phyloP scores from a whole-genome alignment of 129 eudicot species.

The Chrysanthemum seticuspe region DNA sequence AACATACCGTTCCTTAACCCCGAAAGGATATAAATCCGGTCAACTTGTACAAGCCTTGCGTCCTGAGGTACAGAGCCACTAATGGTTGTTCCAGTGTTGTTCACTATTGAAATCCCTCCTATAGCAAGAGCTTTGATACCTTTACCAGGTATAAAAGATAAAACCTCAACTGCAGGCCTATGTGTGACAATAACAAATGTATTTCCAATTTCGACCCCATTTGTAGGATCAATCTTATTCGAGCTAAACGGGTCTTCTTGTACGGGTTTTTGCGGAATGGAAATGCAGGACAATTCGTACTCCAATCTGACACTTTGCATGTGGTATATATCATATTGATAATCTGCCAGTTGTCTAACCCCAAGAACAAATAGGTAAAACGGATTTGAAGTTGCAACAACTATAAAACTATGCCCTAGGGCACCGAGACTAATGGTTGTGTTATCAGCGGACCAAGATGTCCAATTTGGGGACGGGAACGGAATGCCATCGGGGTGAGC shows the following conservation, averaged over 20 bases:
- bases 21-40: conserved; percentile 67
- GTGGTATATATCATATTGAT: conserved; percentile 60
- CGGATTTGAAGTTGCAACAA: conserved; percentile 91
- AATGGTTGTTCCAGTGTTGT: conserved; percentile 66
- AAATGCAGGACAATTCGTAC: conserved; percentile 84
- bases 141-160: conserved; percentile 57
- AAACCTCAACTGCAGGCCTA: conserved; percentile 90
- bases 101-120: conserved; percentile 73
- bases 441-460: conserved; percentile 80
- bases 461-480: conserved; percentile 53
- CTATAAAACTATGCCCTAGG: conserved; percentile 58
- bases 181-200: conserved; percentile 87
- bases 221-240: conserved; percentile 23
- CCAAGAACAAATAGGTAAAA: conserved; percentile 77
- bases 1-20: conserved; percentile 99
- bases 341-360: conserved; percentile 35
- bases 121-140: conserved; percentile 66
- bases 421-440: conserved; percentile 80
- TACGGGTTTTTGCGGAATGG: conserved; percentile 53
- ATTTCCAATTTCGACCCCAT: conserved; percentile 37
- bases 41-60: conserved; percentile 84
- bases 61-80: conserved; percentile 96
- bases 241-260: conserved; percentile 27
- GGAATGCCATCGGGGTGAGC: conserved; percentile 70
- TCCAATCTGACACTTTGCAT: conserved; percentile 69